Percentiles rank a stretch among this genome's conserved stretches.
Evolutionary conservation across 495 filamentous ascomycete genomes (phyloP).

Genomic region (Aspergillus leporis): DNA sequence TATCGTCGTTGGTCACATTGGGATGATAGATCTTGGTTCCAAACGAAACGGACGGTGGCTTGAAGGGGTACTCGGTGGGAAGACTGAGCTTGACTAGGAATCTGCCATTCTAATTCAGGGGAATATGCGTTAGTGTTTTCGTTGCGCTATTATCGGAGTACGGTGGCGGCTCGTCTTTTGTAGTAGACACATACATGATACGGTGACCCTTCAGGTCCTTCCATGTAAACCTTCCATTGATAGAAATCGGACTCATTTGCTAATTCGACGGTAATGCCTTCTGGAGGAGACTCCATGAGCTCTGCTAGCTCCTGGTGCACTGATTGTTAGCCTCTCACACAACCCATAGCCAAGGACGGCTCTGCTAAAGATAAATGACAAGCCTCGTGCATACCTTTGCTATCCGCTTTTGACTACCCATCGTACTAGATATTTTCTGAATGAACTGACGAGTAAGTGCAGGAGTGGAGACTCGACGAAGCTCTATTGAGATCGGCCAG

Average conservation of each 20-base stretch:
- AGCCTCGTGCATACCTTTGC: conserved; percentile 49
- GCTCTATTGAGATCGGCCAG: not conserved
- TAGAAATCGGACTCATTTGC: conserved; percentile 74
- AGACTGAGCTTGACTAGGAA: conserved; percentile 78
- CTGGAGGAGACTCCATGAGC: conserved; percentile 61
- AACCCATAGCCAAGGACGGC: not conserved
- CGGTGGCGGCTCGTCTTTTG: not conserved
- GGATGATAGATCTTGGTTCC: conserved; percentile 97
- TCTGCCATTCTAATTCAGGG: conserved; percentile 59
- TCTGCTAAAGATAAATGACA: not conserved
- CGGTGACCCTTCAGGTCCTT: conserved; percentile 68
- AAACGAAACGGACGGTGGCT: conserved; percentile 83
- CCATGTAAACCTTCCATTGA: conserved; percentile 79
- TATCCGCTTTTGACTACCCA: conserved; percentile 61
- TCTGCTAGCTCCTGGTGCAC: conserved; percentile 68
- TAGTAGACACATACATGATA: conserved; percentile 59
- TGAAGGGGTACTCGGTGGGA: conserved; percentile 92
- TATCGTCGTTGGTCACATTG: conserved; percentile 92
- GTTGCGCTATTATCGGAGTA: not conserved
- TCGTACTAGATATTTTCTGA: conserved; percentile 21
- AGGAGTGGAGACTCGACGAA: conserved; percentile 18
- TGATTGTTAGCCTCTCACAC: conserved; percentile 11
- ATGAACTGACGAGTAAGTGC: conserved; percentile 18
- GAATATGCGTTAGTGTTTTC: conserved; percentile 14
- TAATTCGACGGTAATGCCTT: conserved; percentile 65